A percentile compares a stretch with the other conserved stretches of the same genome.
These are phyloP conservation scores for Juglanconis oblonga DNA, from an alignment of 2,329 filamentous ascomycete genomes.

Conservation along the genomic window DNA sequence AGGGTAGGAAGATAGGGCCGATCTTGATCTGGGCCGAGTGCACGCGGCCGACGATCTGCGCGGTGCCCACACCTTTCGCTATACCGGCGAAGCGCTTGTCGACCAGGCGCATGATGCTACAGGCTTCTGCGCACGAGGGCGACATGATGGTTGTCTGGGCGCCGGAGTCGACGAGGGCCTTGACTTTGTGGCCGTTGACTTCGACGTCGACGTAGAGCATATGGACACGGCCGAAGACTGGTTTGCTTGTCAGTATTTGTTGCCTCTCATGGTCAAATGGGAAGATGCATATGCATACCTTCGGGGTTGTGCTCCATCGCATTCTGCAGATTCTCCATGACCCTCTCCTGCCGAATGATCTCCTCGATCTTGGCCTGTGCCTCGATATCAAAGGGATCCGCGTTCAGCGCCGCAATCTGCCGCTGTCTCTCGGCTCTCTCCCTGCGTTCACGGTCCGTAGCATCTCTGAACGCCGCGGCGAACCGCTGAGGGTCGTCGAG, in stretches of 20 bases:
- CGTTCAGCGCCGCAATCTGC: slow-evolving; percentile 81
- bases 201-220: slow-evolving; percentile 96
- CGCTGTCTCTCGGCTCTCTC: slow-evolving; percentile 75
- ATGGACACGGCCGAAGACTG: slow-evolving; percentile 92
- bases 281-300: slow-evolving; percentile 52
- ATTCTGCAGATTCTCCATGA: slow-evolving; percentile 93
- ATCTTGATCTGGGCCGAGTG: slow-evolving; percentile 96
- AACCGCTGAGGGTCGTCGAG: slow-evolving; percentile 76
- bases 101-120: slow-evolving; percentile 93
- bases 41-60: slow-evolving; percentile 89
- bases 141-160: slow-evolving; percentile 99
- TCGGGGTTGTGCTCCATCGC: slow-evolving; percentile 97
- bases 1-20: slow-evolving; percentile 80
- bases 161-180: slow-evolving; percentile 95
- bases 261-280: not conserved
- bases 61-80: slow-evolving; percentile 90
- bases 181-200: slow-evolving; percentile 88
- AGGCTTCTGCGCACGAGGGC: slow-evolving; percentile 82
- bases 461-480: slow-evolving; percentile 65
- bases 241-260: slow-evolving; percentile 16
- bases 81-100: slow-evolving; percentile 90
- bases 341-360: slow-evolving; percentile 91
- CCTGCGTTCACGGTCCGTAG: slow-evolving; percentile 67
- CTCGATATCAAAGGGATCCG: slow-evolving; percentile 91
- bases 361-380: slow-evolving; percentile 92